Evolutionary conservation across 75 land plant genomes (phyloP), one percentile per base, ranked within the genome.

Genomic region (Azolla pinnata): DNA sequence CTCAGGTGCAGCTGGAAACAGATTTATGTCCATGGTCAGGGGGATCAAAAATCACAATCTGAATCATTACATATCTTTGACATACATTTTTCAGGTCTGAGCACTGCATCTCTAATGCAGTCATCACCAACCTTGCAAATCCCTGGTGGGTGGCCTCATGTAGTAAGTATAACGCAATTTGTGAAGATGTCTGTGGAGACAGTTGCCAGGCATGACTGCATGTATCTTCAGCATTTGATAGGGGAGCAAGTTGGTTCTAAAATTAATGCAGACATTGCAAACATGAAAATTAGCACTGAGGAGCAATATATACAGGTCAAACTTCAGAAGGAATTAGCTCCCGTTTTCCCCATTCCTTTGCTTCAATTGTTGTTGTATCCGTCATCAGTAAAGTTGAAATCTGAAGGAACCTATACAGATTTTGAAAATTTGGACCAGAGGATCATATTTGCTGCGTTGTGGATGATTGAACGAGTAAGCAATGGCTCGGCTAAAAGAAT

Each of bases 91-190:
- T 63, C 70, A 1, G 47, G 31, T 2, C 27, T 33, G 20, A 61
- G 53, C 0, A 34, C 64, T 44, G 27, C 42, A 17, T 48, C 47
- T 47, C 26, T 46, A 46, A 26, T 26, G 29, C 64, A 31, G 21
- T 33, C 12, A 60, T 34, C 42, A 10, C 17, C 59, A 44, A 65
- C 87, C 16, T 63, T 83, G 45, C 59, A 60, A 45, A 47, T 80
- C 27, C 97, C 99, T 29, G 91, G 86, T 56, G 97, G 99, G 44
- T 90, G 99, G 91, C 99, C 99, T 31, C 42, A 35, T 27, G 97
- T 92, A 28, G 61, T 75, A 18, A 67, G 44, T 3, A 48, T 84
- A 20, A 67, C 61, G 16, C 63, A 74, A n/a, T 76, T 72, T 32
- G 45, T 76, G 1, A 60, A 29, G 38, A 72, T 68, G 57, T 79